These are phyloP conservation scores for Blastocystis sp. DNA, from an alignment of 352 stramenopile genomes.

Conservation along the genomic window DNA sequence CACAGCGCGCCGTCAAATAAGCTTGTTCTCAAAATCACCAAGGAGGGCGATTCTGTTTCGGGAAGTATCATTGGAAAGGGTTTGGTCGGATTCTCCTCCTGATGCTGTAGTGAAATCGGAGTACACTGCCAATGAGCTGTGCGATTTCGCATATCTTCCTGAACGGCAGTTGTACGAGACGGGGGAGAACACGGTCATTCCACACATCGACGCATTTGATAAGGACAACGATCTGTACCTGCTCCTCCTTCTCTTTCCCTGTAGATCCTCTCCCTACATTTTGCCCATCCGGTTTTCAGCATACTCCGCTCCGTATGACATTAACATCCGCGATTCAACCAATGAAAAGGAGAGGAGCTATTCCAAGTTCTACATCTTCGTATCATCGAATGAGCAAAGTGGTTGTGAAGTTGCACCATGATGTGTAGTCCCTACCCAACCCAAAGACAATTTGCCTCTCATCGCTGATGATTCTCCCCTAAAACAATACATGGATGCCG, in stretches of 20 bases:
- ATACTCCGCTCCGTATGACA: slow-evolving; percentile 10
- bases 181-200: background rate
- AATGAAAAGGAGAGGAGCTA: background rate
- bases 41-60: background rate
- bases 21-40: slow-evolving; percentile 1
- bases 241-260: background rate
- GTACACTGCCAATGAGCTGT: background rate
- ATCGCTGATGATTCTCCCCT: background rate
- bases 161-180: background rate
- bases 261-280: slow-evolving; percentile 4
- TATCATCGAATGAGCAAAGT: slow-evolving; percentile 3
- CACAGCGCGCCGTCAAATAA: slow-evolving; percentile 18
- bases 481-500: background rate
- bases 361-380: slow-evolving; percentile 4
- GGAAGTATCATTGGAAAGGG: slow-evolving; percentile 14
- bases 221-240: background rate
- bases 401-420: background rate
- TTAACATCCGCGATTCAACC: slow-evolving; percentile 3
- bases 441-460: background rate
- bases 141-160: slow-evolving; percentile 28
- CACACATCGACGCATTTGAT: slow-evolving; percentile 5
- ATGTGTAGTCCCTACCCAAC: background rate
- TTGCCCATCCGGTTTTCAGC: slow-evolving; percentile 5
- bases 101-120: slow-evolving; percentile 14
- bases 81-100: background rate